Conservation (phyloP, 768 basidiomycete species). For the Termitomyces sp. region DNA sequence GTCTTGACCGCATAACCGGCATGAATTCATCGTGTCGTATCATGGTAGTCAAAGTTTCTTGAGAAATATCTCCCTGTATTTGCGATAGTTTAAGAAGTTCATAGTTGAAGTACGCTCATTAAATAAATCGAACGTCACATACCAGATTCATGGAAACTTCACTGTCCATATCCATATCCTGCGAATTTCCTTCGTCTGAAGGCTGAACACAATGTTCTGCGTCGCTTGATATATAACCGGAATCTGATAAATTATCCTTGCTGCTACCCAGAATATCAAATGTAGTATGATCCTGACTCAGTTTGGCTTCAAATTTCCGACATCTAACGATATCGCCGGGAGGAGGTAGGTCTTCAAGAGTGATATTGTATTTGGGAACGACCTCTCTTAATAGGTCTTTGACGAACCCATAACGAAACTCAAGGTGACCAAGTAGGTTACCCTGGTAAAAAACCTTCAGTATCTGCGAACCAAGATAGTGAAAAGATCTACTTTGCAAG, state of each 20-base stretch:
- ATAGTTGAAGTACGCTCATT: background rate
- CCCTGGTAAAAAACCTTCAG: slow-evolving; percentile 38
- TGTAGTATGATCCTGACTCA: slow-evolving; percentile 52
- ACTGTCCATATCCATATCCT: background rate
- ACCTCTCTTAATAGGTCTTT: slow-evolving; percentile 38
- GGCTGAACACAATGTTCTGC: background rate
- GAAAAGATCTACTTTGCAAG: slow-evolving; percentile 46
- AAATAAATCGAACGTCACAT: slow-evolving; percentile 2
- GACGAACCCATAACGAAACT: slow-evolving; percentile 43
- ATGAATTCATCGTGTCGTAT: slow-evolving; percentile 70
- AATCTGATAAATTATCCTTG: background rate
- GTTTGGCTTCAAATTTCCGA: slow-evolving; percentile 40
- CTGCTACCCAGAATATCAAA: slow-evolving; percentile 17
- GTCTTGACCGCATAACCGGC: slow-evolving; percentile 49
- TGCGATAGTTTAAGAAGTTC: slow-evolving; percentile 1
- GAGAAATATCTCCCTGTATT: slow-evolving; percentile 61
- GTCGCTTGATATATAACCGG: background rate
- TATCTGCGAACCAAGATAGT: background rate
- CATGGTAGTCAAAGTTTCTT: slow-evolving; percentile 71
- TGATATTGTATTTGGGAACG: slow-evolving; percentile 51
- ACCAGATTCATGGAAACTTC: slow-evolving; percentile 10
- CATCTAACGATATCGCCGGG: slow-evolving; percentile 47
- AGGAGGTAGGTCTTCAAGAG: slow-evolving; percentile 53
- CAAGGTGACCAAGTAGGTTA: slow-evolving; percentile 59
- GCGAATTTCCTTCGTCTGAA: background rate